Evolutionary conservation across 495 filamentous ascomycete genomes (phyloP).

Genomic region (Talaromyces stipitatus): DNA sequence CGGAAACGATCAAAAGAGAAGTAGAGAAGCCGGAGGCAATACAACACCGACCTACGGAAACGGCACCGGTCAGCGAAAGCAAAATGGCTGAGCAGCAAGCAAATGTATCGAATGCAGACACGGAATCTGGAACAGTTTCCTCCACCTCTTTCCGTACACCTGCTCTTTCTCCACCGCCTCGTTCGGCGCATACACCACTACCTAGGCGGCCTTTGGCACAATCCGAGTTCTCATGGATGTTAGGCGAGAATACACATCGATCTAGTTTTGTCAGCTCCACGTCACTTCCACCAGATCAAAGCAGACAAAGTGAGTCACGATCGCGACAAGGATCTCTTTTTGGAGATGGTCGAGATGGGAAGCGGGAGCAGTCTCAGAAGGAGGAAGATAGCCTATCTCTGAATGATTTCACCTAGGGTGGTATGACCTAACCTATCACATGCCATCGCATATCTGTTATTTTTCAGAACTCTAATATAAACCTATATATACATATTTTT

Average conservation of each 20-base stretch:
- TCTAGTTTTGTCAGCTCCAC: constrained; percentile 43
- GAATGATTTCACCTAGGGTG: constrained; percentile 29
- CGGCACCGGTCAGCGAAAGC: constrained; percentile 15
- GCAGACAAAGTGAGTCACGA: constrained; percentile 24
- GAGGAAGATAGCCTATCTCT: constrained; percentile 37
- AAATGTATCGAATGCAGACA: background rate
- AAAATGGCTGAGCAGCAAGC: background rate
- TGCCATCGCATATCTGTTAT: background rate
- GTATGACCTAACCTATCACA: background rate
- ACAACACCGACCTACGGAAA: background rate
- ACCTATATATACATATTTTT: background rate
- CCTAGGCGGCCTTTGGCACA: constrained; percentile 64
- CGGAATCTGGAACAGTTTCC: background rate
- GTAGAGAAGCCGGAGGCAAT: background rate
- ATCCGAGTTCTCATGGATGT: constrained; percentile 93
- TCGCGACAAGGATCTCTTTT: constrained; percentile 32
- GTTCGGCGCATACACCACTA: constrained; percentile 11
- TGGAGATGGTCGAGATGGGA: constrained; percentile 25
- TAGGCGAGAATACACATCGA: constrained; percentile 49
- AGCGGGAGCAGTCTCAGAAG: constrained; percentile 16
- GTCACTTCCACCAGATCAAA: constrained; percentile 40
- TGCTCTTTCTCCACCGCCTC: constrained; percentile 9
- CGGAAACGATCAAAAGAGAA: background rate
- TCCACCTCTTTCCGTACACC: background rate
- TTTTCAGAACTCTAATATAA: background rate